Percentiles rank a stretch among this genome's conserved stretches.
Conservation (phyloP, 1,284 basidiomycete species). For the Melanopsichium pennsylvanicum region DNA sequence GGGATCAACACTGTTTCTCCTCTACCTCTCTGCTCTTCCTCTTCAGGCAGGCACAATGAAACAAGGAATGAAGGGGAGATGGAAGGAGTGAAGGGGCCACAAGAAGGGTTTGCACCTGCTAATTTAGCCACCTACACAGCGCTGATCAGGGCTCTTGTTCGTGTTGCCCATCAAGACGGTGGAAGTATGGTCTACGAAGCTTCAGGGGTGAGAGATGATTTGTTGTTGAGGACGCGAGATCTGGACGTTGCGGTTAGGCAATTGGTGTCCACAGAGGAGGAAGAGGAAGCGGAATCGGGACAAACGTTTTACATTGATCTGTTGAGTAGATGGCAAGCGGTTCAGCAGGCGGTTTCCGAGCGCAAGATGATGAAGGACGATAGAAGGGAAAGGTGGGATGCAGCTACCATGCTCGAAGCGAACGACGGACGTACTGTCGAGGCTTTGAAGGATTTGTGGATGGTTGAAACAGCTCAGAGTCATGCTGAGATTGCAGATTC, state of each 20-base stretch:
- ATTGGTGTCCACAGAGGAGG: background rate
- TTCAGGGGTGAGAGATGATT: constrained; percentile 23
- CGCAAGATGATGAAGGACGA: background rate
- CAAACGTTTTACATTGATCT: constrained; percentile 14
- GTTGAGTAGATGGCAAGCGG: constrained; percentile 15
- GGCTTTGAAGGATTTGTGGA: constrained; percentile 29
- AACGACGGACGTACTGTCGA: constrained; percentile 18
- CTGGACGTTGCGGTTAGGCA: constrained; percentile 6
- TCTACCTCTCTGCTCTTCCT: background rate
- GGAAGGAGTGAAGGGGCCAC: background rate
- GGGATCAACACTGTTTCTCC: constrained; percentile 28
- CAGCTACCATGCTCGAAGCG: background rate
- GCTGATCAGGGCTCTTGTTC: constrained; percentile 21
- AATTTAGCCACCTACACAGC: constrained; percentile 38
- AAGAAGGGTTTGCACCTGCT: constrained; percentile 15
- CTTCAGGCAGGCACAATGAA: too few species aligned
- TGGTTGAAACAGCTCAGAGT: constrained; percentile 6
- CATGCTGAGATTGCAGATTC: too few species aligned
- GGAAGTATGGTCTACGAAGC: constrained; percentile 31
- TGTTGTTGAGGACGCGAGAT: constrained; percentile 21
- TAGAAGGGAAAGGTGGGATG: constrained; percentile 14
- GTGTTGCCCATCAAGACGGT: constrained; percentile 6
- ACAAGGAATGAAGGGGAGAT: too few species aligned
- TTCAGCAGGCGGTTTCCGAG: constrained; percentile 1
- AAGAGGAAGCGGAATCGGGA: constrained; percentile 7